phyloP scores from a whole-genome alignment of 768 basidiomycete genomes.

The Kwoniella shandongensis region DNA sequence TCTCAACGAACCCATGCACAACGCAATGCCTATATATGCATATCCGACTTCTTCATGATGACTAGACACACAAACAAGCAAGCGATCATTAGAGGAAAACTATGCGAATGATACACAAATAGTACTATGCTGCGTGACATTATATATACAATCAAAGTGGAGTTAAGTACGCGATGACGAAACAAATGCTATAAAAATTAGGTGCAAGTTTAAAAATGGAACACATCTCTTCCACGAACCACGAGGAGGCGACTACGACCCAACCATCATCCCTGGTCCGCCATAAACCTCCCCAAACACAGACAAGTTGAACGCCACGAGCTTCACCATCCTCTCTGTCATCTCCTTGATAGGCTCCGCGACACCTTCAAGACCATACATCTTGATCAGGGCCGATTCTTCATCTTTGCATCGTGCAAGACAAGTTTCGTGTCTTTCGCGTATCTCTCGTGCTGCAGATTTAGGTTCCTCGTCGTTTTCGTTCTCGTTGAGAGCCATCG shows the following conservation, averaged over 20 bases:
- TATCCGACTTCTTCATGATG: too few species aligned
- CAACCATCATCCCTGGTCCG: slow-evolving; percentile 38
- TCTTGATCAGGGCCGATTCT: slow-evolving; percentile 15
- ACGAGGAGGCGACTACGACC: slow-evolving; percentile 17
- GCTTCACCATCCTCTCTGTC: slow-evolving; percentile 30
- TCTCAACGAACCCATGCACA: too few species aligned
- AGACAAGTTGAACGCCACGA: slow-evolving; percentile 38
- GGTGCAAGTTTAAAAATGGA: too few species aligned
- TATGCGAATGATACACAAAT: too few species aligned
- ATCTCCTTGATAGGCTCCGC: slow-evolving; percentile 22
- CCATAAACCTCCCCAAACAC: slow-evolving; percentile 34
- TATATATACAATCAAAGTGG: too few species aligned
- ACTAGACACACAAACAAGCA: too few species aligned
- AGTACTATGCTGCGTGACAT: too few species aligned
- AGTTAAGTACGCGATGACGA: too few species aligned
- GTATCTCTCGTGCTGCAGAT: not conserved
- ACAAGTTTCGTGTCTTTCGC: slow-evolving; percentile 11
- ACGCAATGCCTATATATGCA: too few species aligned
- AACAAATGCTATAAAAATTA: too few species aligned
- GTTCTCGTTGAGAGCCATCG: not conserved
- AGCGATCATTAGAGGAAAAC: too few species aligned
- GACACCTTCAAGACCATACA: slow-evolving; percentile 15
- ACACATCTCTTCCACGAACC: too few species aligned
- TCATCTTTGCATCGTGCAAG: not conserved
- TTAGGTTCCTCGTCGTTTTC: not conserved